Evolutionary conservation across 768 basidiomycete genomes (phyloP).

Genomic region (Galerina sulciceps): DNA sequence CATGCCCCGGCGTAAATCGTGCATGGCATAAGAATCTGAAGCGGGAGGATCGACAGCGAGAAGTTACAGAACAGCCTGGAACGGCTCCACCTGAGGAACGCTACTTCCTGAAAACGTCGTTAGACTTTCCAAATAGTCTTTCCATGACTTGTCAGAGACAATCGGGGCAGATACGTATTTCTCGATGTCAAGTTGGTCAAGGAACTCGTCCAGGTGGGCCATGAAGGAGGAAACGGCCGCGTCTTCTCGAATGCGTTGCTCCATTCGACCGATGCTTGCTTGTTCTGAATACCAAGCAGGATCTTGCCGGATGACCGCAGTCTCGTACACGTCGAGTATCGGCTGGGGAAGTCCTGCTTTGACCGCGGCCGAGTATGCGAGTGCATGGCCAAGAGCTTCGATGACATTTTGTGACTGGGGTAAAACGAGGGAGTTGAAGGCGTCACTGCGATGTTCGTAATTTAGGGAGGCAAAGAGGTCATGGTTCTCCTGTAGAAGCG

Average conservation of each 20-base stretch:
- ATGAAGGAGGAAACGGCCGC: conserved; percentile 47
- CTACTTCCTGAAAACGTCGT: conserved; percentile 49
- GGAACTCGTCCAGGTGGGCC: conserved; percentile 43
- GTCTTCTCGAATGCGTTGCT: conserved; percentile 53
- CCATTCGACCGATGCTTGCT: conserved; percentile 48
- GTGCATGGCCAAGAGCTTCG: conserved; percentile 67
- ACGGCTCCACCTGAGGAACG: conserved; percentile 35
- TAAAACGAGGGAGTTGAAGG: conserved; percentile 57
- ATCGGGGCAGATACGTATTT: conserved; percentile 58
- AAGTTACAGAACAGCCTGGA: conserved; percentile 49
- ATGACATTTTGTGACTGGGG: conserved; percentile 57
- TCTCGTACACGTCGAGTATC: conserved; percentile 61
- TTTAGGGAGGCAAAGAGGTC: conserved; percentile 39
- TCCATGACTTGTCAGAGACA: conserved; percentile 54
- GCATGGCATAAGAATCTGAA: neutral
- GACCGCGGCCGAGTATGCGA: conserved; percentile 60
- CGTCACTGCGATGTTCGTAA: conserved; percentile 51
- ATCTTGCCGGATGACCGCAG: conserved; percentile 54
- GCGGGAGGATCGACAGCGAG: neutral
- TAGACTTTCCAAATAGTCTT: conserved; percentile 43
- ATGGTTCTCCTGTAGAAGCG: conserved; percentile 50
- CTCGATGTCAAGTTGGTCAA: conserved; percentile 49
- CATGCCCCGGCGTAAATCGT: neutral
- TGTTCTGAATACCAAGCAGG: conserved; percentile 65
- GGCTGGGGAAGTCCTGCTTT: conserved; percentile 45